Evolutionary conservation across 495 filamentous ascomycete species (phyloP), one percentile per base, ranked within the genome.

Genomic region (Articulospora tetracladia): DNA sequence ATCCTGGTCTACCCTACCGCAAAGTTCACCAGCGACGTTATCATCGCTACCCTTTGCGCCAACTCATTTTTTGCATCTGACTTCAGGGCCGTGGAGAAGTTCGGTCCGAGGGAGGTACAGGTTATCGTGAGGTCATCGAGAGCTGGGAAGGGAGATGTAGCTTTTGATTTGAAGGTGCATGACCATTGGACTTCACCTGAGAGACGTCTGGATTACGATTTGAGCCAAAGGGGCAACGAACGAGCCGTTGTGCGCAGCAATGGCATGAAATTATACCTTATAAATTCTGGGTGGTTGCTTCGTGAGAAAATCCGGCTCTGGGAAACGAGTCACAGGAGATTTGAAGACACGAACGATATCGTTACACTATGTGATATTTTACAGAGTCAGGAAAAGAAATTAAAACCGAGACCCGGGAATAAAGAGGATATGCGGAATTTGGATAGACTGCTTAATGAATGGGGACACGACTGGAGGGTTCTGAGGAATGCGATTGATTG

Each of bases 331-430:
- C 15, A 26, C 3, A 17, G 39, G 20, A 15, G 22, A 41, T 19
- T 2, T 17, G 41, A 50, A 8, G 44, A 30, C 22, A 58, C 12
- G n/a, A n/a, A 20, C 15, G 44, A 58, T 30, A 50, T 58, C 44
- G 13, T 30, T 19, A 49, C 55, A 25, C 25, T 58, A 17, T 58
- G 55, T 24, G 55, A 58, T 11, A 41, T 58, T 22, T 7, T 50
- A 7, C 26, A 22, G 17, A 15, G 0, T 6, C 10, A 39, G 24
- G 26, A 30, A 0, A 49, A 20, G 32, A 50, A 46, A 13, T 22
- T 51, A 19, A 7, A 19, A 17, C 3, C n/a, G 39, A 19, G n/a
- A 6, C 10, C 17, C 36, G 1, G 30, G 28, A 39, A 52, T 3
- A 22, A 23, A 27, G 28, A 51, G 46, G 47, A 58, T 23, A 58